phyloP scores from a whole-genome alignment of 345 rosid species.

The Salix viminalis region DNA sequence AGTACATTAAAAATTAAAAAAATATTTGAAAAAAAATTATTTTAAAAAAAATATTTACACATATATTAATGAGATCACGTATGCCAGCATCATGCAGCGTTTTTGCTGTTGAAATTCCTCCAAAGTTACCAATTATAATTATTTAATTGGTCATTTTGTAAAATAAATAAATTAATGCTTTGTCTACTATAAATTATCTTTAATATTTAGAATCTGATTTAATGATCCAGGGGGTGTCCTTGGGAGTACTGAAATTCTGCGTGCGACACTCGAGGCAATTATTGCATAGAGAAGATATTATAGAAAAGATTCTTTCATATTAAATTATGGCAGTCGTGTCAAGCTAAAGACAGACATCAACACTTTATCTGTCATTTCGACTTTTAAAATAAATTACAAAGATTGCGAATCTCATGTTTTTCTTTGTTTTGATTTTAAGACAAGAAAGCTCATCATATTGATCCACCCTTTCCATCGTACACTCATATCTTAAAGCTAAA shows the following conservation, averaged over 20 bases:
- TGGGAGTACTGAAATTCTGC: neutral
- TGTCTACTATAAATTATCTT: neutral
- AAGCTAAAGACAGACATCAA: neutral
- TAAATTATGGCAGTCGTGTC: neutral
- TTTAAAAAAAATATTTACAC: too few species aligned
- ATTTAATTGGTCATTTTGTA: too few species aligned
- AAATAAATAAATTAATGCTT: too few species aligned
- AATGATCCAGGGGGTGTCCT: neutral
- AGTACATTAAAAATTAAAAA: too few species aligned
- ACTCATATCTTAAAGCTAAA: too few species aligned
- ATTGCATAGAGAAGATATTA: neutral
- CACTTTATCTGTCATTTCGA: neutral
- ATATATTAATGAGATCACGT: neutral
- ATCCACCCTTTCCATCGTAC: too few species aligned
- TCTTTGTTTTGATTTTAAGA: too few species aligned
- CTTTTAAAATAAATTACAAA: neutral
- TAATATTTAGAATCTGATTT: neutral
- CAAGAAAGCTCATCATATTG: too few species aligned
- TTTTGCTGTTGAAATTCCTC: slow-evolving; percentile 35
- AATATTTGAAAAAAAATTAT: slow-evolving; percentile 4
- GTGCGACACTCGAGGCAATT: neutral
- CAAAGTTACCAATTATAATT: too few species aligned
- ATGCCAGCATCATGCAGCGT: slow-evolving; percentile 27
- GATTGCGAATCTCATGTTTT: neutral
- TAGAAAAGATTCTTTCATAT: neutral